A percentile compares a stretch with the other conserved stretches of the same genome.
phyloP scores from a whole-genome alignment of 805 yeast genomes.

The Candida silvatica region DNA sequence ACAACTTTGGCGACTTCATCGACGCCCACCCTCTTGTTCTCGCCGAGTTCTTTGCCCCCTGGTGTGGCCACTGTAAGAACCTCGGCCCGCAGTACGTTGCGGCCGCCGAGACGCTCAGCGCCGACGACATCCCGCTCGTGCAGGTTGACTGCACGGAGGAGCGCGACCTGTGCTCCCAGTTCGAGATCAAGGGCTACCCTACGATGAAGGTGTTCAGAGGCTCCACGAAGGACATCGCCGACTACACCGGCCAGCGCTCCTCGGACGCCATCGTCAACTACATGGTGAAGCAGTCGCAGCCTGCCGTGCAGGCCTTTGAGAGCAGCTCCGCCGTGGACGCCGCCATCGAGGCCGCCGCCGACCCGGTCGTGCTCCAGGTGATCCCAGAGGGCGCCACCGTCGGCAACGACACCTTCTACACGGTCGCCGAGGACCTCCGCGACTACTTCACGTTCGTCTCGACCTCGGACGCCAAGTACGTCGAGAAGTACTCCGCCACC shows the following conservation, averaged over 20 bases:
- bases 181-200: constrained; percentile 76
- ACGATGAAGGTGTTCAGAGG: constrained; percentile 70
- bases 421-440: constrained; percentile 55
- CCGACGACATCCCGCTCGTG: constrained; percentile 61
- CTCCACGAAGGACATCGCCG: constrained; percentile 34
- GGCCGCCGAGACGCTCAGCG: constrained; percentile 60
- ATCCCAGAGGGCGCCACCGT: constrained; percentile 24
- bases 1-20: constrained; percentile 57
- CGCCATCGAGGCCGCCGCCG: constrained; percentile 34
- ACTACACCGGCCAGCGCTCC: constrained; percentile 80
- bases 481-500: constrained; percentile 25
- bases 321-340: constrained; percentile 41
- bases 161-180: constrained; percentile 57
- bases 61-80: constrained; percentile 96
- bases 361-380: constrained; percentile 51
- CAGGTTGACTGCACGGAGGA: constrained; percentile 84
- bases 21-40: constrained; percentile 68
- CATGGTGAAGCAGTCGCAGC: constrained; percentile 77
- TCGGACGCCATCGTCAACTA: constrained; percentile 68
- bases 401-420: constrained; percentile 49
- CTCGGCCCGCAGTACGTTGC: constrained; percentile 72
- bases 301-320: constrained; percentile 53
- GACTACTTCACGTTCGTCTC: constrained; percentile 57
- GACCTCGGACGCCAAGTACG: constrained; percentile 27
- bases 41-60: constrained; percentile 89